A percentile compares a stretch with the other conserved stretches of the same genome.
Conservation (phyloP, 345 rosid species). For the Pistacia vera region DNA sequence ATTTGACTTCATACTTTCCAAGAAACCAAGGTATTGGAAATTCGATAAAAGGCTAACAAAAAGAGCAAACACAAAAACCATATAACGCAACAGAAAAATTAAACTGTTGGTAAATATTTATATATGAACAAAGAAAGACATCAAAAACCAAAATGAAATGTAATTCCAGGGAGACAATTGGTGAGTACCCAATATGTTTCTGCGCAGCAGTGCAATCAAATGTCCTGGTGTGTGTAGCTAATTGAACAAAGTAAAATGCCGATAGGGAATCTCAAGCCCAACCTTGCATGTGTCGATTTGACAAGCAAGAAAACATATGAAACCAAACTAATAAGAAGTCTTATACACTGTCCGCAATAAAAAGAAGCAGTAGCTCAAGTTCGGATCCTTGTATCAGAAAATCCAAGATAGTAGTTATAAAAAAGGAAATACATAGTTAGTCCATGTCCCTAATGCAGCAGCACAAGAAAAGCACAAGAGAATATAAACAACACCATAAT, state of each 20-base stretch:
- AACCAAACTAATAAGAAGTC: constrained; percentile 56
- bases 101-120: neutral
- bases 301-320: constrained; percentile 43
- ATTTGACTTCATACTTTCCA: too few relatives aligned
- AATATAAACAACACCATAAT: neutral
- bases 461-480: neutral
- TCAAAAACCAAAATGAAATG: constrained; percentile 24
- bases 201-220: constrained; percentile 80
- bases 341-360: constrained; percentile 74
- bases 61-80: too few relatives aligned
- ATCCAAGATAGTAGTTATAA: neutral
- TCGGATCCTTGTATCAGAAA: constrained; percentile 12
- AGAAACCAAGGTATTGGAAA: too few relatives aligned
- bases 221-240: constrained; percentile 76
- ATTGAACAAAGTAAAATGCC: constrained; percentile 48
- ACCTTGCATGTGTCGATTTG: constrained; percentile 55
- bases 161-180: constrained; percentile 68
- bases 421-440: neutral
- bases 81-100: too few relatives aligned
- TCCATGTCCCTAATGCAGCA: neutral
- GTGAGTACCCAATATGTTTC: constrained; percentile 72
- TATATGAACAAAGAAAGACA: neutral
- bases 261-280: constrained; percentile 42
- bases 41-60: too few relatives aligned
- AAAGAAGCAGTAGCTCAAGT: constrained; percentile 22